A percentile compares a stretch with the other conserved stretches of the same genome.
phyloP scores from a whole-genome alignment of 169 alveolate genomes.

The Toxoplasma gondii region DNA sequence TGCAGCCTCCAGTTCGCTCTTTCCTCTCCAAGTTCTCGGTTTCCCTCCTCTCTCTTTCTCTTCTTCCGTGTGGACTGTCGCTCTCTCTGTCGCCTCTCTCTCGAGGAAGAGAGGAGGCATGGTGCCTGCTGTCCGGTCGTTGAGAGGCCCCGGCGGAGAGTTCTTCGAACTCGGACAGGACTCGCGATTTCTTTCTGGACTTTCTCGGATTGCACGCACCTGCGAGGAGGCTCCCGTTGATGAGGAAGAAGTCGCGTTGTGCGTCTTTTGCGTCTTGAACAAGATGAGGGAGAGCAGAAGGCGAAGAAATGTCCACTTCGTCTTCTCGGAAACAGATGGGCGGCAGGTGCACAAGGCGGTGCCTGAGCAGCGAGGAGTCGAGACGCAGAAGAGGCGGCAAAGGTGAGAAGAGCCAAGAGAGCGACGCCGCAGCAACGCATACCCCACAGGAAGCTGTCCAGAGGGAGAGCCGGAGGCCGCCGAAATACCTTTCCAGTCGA shows the following conservation, averaged over 20 bases:
- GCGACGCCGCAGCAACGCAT: neutral
- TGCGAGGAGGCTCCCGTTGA: neutral
- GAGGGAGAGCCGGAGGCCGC: too few species aligned
- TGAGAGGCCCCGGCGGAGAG: too few species aligned
- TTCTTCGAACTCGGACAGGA: too few species aligned
- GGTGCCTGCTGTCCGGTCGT: too few species aligned
- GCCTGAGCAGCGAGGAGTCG: neutral
- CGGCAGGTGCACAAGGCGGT: neutral
- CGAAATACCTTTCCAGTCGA: too few species aligned
- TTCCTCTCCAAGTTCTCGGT: neutral
- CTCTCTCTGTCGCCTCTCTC: too few species aligned
- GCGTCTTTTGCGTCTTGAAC: constrained; percentile 10
- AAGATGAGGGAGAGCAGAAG: neutral
- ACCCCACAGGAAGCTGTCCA: too few species aligned
- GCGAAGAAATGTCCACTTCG: too few species aligned
- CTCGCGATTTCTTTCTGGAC: too few species aligned
- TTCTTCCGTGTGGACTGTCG: neutral
- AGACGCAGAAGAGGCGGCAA: too few species aligned
- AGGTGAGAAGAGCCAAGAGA: neutral
- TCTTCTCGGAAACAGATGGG: neutral
- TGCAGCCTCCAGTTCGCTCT: neutral
- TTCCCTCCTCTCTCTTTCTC: neutral
- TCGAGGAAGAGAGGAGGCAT: too few species aligned
- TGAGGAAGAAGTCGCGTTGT: neutral
- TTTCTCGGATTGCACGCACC: too few species aligned